Evolutionary conservation across 164 flowering plant species (phyloP).

Genomic region (Piper betle): DNA sequence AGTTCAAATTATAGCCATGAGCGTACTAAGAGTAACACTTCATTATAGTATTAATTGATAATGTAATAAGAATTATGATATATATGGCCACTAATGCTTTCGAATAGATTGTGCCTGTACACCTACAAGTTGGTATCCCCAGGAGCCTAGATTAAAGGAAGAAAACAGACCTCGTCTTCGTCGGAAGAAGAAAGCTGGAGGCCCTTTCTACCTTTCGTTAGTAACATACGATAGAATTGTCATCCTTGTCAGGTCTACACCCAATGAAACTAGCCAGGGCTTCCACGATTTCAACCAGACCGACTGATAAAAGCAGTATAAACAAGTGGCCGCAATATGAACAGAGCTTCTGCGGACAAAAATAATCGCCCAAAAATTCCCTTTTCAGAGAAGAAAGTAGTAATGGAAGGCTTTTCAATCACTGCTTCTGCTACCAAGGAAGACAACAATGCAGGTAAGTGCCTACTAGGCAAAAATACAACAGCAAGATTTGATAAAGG

Average conservation of each 20-base stretch:
- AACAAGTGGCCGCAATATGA: slow-evolving; percentile 70
- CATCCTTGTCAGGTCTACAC: slow-evolving; percentile 51
- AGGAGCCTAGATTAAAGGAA: not conserved
- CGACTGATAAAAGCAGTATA: slow-evolving; percentile 75
- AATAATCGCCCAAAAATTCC: slow-evolving; percentile 56
- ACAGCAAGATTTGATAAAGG: not conserved
- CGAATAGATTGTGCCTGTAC: not conserved
- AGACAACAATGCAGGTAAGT: not conserved
- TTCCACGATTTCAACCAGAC: slow-evolving; percentile 83
- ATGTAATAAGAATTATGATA: too few relatives aligned
- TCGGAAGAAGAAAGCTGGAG: slow-evolving; percentile 38
- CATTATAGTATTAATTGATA: too few relatives aligned
- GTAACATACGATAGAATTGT: slow-evolving; percentile 42
- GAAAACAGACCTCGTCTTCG: slow-evolving; percentile 60
- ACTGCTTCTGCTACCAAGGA: slow-evolving; percentile 23
- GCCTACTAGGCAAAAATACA: not conserved
- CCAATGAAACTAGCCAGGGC: slow-evolving; percentile 77
- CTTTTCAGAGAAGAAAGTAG: slow-evolving; percentile 55
- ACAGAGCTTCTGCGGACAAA: slow-evolving; percentile 54
- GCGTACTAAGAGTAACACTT: too few relatives aligned
- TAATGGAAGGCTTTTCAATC: slow-evolving; percentile 40
- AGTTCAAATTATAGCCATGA: too few relatives aligned
- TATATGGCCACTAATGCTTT: too few relatives aligned
- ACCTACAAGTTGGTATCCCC: not conserved
- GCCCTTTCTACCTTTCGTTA: slow-evolving; percentile 10